Evolutionary conservation across 768 basidiomycete species (phyloP).

Genomic region (Phaeolepiota aurea): DNA sequence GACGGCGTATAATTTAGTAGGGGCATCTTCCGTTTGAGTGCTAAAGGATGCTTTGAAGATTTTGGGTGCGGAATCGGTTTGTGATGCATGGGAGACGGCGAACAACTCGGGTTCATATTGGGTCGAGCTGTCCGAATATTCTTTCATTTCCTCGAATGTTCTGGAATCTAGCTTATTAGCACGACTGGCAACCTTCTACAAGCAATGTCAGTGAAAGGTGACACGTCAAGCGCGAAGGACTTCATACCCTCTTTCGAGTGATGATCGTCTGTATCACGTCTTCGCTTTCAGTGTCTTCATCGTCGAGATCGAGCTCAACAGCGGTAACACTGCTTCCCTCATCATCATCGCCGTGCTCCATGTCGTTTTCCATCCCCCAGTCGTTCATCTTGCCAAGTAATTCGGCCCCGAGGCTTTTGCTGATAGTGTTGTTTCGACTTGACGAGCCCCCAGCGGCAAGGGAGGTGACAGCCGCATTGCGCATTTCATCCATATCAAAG

Average conservation of each 20-base stretch:
- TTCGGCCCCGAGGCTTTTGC: slow-evolving; percentile 72
- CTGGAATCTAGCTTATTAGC: slow-evolving; percentile 40
- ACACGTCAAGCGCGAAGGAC: too few relatives aligned
- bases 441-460: slow-evolving; percentile 27
- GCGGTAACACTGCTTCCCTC: slow-evolving; percentile 23
- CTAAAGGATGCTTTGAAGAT: slow-evolving; percentile 36
- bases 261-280: slow-evolving; percentile 86
- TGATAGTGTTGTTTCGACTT: slow-evolving; percentile 50
- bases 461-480: slow-evolving; percentile 34
- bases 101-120: slow-evolving; percentile 61
- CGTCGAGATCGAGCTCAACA: slow-evolving; percentile 31
- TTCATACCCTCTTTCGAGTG: slow-evolving; percentile 66
- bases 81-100: slow-evolving; percentile 33
- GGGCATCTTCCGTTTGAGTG: slow-evolving; percentile 47
- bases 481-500: slow-evolving; percentile 90
- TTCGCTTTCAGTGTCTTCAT: slow-evolving; percentile 56
- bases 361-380: slow-evolving; percentile 28
- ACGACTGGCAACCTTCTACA: slow-evolving; percentile 62
- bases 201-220: too few relatives aligned
- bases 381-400: slow-evolving; percentile 51
- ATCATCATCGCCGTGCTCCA: slow-evolving; percentile 20
- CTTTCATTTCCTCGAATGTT: slow-evolving; percentile 57
- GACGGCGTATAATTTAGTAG: slow-evolving; percentile 14
- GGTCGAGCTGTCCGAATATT: slow-evolving; percentile 67
- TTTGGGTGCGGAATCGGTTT: slow-evolving; percentile 57